Base-by-base conservation (phyloP, 179 eudicot genomes). In the Silene vulgaris region DNA sequence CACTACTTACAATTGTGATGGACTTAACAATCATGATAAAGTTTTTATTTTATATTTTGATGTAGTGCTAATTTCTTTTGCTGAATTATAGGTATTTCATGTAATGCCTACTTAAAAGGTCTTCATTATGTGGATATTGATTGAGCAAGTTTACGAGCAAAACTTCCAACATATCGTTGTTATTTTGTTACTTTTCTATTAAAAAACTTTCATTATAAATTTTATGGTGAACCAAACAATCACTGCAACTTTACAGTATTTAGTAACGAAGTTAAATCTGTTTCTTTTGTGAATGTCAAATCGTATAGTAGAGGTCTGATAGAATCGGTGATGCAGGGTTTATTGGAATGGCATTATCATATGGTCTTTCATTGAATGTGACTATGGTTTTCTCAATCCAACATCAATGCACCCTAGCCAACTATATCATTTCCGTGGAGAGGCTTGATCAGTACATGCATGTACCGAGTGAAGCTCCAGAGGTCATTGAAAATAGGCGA, bases 391-490 rank as follows among this genome's bases (percentile, higher is more conserved):
- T 56, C 61, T 88, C 92, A n/a, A 87, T 88, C 37, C 90, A 88
- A 76, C 79, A 82, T 67, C 95, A 90, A 75, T 88, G 97, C 85
- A 81, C 75, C 32, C 71, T 91, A 8, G 88, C 89, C 68, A 91
- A 90, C 80, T 79, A 85, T 50, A 91, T 88, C 61, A 82, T 90
- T 28, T 91, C 97, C 1, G 91, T 91, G 5, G 97, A 91, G 76
- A 78, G 97, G 84, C 88, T 91, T 37, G 81, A 87, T 75, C 97
- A 91, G 67, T 90, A 90, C 77, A 91, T 85, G 90, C 80, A 87
- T 77, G 84, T 91, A 84, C 86, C 92, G 5, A 89, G 92, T 77
- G 97, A 91, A 78, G 92, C 97, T 61, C 90, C 92, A 11, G 88
- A 83, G 84, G 81, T 88, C 61, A 80, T 91, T 69, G 84, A 90